Evolutionary conservation across 78 protist genomes (phyloP), one percentile per base, ranked within the genome.

Genomic region (Speleostelium caveatum): DNA sequence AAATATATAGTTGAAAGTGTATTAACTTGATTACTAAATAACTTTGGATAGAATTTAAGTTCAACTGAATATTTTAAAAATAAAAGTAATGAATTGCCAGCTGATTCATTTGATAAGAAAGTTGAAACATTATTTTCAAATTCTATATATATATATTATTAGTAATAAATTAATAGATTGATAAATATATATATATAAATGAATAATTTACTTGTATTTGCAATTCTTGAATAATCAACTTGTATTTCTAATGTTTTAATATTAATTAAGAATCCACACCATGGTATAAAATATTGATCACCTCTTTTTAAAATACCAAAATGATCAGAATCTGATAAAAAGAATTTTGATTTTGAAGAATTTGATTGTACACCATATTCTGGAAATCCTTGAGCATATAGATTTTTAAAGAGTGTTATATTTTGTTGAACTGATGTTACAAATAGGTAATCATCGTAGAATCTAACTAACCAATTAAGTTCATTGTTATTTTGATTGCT

Each of bases 361-460:
- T 75, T 75, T 6, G 53, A 61, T 19, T 59, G 55, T 14, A 75
- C 58, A 39, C 35, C 69, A 59, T 75, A 75, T 10, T 59, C 85
- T 10, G 32, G 30, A n/a, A 41, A 28, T 4, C 38, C 56, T 8
- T 42, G 19, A 45, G 28, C 22, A 24, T 59, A 75, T n/a, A 60
- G 19, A 41, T 60, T 26, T 41, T 28, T 55, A 39, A 75, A 75
- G 19, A 14, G 10, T 21, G 33, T 16, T 24, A 60, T 10, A 75
- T 75, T 75, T 17, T 32, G 26, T 10, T 8, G 5, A 28, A 7
- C 14, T 26, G 67, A 28, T n/a, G 72, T 35, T 19, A 75, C 58
- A 36, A 59, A 59, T 14, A 75, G 26, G 28, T 75, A 75, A 41
- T 75, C 85, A 75, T 75, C 85, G 41, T 59, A 39, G 59, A 75